Conservation (phyloP, 306 rosid species). For the Dryas octopetala region DNA sequence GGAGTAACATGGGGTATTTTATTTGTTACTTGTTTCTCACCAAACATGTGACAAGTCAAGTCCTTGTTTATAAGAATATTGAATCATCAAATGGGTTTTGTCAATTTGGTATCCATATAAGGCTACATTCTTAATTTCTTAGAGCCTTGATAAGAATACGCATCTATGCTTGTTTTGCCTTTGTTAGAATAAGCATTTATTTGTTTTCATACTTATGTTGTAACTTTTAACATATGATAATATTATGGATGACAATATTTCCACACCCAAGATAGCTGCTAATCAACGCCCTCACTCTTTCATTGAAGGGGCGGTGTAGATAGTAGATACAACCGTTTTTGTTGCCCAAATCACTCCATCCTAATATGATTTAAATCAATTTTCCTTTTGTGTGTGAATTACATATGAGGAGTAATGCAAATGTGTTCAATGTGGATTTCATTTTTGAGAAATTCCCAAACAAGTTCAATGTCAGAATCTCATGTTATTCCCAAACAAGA, state of each 20-base stretch:
- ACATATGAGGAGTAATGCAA: no score
- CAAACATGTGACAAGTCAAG: constrained; percentile 36
- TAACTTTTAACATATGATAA: not conserved
- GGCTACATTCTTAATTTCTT: not conserved
- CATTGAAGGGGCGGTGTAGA: not conserved
- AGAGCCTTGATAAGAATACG: not conserved
- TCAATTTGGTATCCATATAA: constrained; percentile 1
- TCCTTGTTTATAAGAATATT: not conserved
- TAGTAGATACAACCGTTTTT: constrained; percentile 1
- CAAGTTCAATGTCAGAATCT: no score
- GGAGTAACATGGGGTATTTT: not conserved
- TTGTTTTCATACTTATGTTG: not conserved
- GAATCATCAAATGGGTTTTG: not conserved
- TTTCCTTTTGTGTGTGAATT: not conserved
- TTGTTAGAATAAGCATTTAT: not conserved
- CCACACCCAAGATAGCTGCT: not conserved
- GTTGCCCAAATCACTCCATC: not conserved
- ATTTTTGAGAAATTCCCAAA: no score
- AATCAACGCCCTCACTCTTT: no score
- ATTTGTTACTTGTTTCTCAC: constrained; percentile 17
- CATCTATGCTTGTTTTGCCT: no score
- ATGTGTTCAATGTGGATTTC: no score
- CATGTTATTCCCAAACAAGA: no score
- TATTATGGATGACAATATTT: not conserved
- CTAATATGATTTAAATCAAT: not conserved